Base-by-base conservation (phyloP, 345 rosid genomes). In the Fremontodendron californicum region DNA sequence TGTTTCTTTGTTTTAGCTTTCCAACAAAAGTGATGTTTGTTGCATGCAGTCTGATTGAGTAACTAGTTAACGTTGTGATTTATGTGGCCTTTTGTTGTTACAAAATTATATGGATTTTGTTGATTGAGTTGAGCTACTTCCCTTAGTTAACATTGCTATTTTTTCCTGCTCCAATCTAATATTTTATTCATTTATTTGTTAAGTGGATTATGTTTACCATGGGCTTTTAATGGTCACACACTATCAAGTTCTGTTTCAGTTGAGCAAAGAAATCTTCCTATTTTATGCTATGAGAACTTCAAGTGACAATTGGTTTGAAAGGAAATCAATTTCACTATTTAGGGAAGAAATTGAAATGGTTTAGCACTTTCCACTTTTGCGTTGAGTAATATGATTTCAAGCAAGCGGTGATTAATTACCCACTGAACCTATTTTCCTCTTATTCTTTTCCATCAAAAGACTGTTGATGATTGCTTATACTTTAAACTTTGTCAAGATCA, bases 251-350 rank as follows among this genome's bases (percentile, higher is more conserved):
- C 49, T 66, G 71, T 43, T 66, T 40, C 33, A 40, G 49, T 45
- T 66, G 33, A 21, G 29, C 46, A 33, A 23, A 68, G 37, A 68
- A 68, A 68, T 68, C 52, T 68, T 65, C 65, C 70, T n/a, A 63
- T 16, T 61, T 61, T 65, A 67, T 67, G 52, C 72, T 23, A 43
- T 45, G 72, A 23, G 39, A 68, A 64, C 29, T 8, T 43, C 4
- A 13, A 43, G 73, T 43, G 73, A 43, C 12, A n/a, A 25, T 15
- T 68, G 18, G 37, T 43, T 68, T 15, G 2, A 15, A 25, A 68
- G 55, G 54, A 66, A 65, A 66, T 40, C 10, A 1, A 68, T 45
- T 45, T 68, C 54, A 45, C 39, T 25, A 43, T 43, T 42, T 43
- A 8, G 19, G n/a, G 2, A 27, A 68, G 73, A 25, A 68, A 46